Conservation (phyloP, 129 eudicot genomes). For the Arctium lappa region DNA sequence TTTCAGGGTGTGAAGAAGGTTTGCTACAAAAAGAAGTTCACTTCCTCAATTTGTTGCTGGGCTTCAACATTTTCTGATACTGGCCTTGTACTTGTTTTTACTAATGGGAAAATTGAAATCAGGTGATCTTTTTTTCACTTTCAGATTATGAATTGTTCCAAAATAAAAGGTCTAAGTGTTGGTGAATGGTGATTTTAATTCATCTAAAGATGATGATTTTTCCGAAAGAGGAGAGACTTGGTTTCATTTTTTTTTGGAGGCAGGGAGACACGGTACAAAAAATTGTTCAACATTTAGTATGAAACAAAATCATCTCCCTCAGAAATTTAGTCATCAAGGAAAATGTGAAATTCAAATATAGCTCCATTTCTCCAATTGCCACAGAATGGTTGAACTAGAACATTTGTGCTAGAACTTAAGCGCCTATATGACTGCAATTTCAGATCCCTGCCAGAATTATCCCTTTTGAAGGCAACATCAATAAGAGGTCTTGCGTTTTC, state of each 20-base stretch:
- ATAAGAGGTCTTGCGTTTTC: slow-evolving; percentile 68
- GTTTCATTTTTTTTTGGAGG: neutral
- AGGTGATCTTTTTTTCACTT: slow-evolving; percentile 43
- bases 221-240: too few relatives aligned
- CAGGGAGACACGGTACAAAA: neutral
- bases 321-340: neutral
- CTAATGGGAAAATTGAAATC: slow-evolving; percentile 74
- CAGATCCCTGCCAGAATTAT: slow-evolving; percentile 89
- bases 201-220: neutral
- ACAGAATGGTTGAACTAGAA: neutral
- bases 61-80: slow-evolving; percentile 69
- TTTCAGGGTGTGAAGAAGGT: slow-evolving; percentile 89
- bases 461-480: slow-evolving; percentile 74
- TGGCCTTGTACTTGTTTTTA: slow-evolving; percentile 70
- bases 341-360: neutral
- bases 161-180: neutral
- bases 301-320: neutral
- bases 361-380: neutral
- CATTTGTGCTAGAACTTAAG: neutral
- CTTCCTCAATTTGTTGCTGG: slow-evolving; percentile 75
- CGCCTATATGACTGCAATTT: slow-evolving; percentile 25
- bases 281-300: neutral
- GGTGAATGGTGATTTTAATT: neutral
- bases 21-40: slow-evolving; percentile 77
- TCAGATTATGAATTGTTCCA: neutral